Evolutionary conservation across 805 yeast genomes (phyloP), one percentile per base, ranked within the genome.

Genomic region (Sugiyamaella chiloensis): DNA sequence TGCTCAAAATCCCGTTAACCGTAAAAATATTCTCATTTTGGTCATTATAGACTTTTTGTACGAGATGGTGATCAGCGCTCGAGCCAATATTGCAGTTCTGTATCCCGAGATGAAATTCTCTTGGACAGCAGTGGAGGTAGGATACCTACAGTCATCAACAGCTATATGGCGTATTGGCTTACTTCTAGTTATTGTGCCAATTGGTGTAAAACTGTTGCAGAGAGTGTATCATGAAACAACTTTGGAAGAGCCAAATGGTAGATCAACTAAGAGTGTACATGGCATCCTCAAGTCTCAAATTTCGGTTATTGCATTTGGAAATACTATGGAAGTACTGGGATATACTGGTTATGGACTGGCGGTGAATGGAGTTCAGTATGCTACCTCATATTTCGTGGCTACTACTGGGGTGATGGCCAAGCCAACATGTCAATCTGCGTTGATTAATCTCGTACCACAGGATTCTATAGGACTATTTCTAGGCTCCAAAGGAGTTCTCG

Each of bases 111-210:
- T 56, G 41, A 37, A 43, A 44, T 63, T 63, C 45, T 55, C 54
- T 12, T 63, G 68, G 68, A 52, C 66, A 1, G 64, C 65, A 7
- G 52, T 63, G 5, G 62, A 63, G 48, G 35, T 57, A 1, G 68
- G 68, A 8, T 63, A 63, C 43, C 50, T 60, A 5, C 53, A 60
- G n/a, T 59, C 66, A 2, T 44, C 57, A 1, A 59, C 60, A 46
- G 58, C 61, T 2, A 16, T 53, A 5, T 52, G 55, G 24, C 52
- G 68, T 16, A 58, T 62, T 6, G 19, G 60, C n/a, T 55, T 62
- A 52, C 57, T 58, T 39, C 39, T 60, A 5, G 29, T 53, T 4
- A 53, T 59, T 4, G 59, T 63, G 46, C 66, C 68, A 8, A 43
- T 30, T 23, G 46, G 52, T 6, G 48, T 59, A 44, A 34, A 46